Percentiles rank a stretch among this genome's conserved stretches.
These are phyloP conservation scores for Bipolaris oryzae DNA, from an alignment of 2,329 filamentous ascomycete genomes.

Conservation along the genomic window DNA sequence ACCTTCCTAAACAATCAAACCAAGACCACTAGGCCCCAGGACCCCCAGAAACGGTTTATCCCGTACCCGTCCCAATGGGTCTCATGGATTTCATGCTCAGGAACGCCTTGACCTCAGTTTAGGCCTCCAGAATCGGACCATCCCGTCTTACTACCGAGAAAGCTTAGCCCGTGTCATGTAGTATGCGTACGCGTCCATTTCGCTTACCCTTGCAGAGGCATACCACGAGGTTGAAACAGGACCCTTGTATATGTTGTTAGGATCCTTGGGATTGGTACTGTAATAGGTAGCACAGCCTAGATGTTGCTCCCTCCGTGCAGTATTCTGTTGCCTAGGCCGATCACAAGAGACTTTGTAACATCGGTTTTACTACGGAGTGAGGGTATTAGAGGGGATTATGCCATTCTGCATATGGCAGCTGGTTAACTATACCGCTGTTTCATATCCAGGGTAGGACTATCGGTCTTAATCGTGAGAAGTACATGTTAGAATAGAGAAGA, in stretches of 20 bases:
- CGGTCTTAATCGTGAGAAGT: too few species aligned
- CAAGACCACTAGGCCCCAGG: not conserved
- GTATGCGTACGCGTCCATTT: not conserved
- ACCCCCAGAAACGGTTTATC: too few species aligned
- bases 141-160: constrained; percentile 2
- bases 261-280: not conserved
- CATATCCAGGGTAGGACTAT: too few species aligned
- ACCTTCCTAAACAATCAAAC: not conserved
- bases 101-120: not conserved
- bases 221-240: constrained; percentile 15
- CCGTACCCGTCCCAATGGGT: not conserved
- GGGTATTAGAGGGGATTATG: too few species aligned
- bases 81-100: not conserved
- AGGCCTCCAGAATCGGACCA: constrained; percentile 1
- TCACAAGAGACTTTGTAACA: not conserved
- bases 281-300: not conserved
- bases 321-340: not conserved
- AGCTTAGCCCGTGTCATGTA: constrained; percentile 8
- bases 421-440: too few species aligned
- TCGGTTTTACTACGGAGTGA: too few species aligned
- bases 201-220: constrained; percentile 12
- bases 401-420: too few species aligned
- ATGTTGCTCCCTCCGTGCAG: too few species aligned
- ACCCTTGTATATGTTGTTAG: not conserved
- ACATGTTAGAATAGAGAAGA: too few species aligned